These are phyloP conservation scores for Chlorella ohadii DNA, from an alignment of 139 green algal species.

Conservation along the genomic window DNA sequence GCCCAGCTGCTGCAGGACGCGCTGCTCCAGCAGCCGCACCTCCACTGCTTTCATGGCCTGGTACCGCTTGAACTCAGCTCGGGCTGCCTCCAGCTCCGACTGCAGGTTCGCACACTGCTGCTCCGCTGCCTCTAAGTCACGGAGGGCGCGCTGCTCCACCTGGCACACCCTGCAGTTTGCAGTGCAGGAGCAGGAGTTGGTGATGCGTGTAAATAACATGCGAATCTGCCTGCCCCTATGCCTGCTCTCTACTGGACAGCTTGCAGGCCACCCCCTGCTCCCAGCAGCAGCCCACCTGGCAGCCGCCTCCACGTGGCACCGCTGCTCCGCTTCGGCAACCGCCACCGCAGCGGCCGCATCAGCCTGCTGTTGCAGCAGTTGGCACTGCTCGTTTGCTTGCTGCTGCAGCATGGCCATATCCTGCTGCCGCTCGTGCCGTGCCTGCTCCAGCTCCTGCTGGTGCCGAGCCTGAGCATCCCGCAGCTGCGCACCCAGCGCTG, in stretches of 20 bases:
- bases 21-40: constrained; percentile 38
- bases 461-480: not conserved
- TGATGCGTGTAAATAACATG: too few species aligned
- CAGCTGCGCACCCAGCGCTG: not conserved
- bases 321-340: constrained; percentile 8
- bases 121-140: constrained; percentile 9
- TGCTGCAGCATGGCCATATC: not conserved
- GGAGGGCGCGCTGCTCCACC: not conserved
- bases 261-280: too few species aligned
- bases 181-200: too few species aligned
- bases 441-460: constrained; percentile 1
- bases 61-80: constrained; percentile 20
- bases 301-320: not conserved
- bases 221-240: too few species aligned
- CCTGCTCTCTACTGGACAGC: not conserved
- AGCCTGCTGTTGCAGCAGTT: not conserved
- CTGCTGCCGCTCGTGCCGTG: not conserved
- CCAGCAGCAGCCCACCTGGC: constrained; percentile 1
- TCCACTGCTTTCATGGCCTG: constrained; percentile 29
- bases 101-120: not conserved
- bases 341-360: not conserved
- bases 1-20: constrained; percentile 7
- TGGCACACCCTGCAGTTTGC: constrained; percentile 2
- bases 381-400: not conserved
- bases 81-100: not conserved